Percentiles rank a stretch among this genome's conserved stretches.
phyloP scores from a whole-genome alignment of 2,329 filamentous ascomycete genomes.

The Ceratocystis smalleyi region DNA sequence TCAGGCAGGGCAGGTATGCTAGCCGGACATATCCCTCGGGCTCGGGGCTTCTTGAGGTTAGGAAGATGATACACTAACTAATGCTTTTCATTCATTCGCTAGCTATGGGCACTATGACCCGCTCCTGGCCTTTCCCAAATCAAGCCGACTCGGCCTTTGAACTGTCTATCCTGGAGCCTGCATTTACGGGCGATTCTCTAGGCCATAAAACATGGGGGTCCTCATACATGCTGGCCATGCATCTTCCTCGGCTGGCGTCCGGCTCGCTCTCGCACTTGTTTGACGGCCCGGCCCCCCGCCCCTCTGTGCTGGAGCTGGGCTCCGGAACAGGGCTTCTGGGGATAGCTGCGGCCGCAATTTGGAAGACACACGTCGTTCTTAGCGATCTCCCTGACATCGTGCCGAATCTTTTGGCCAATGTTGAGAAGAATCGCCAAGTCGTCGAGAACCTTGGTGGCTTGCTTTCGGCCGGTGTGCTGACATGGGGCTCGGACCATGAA shows the following conservation, averaged over 20 bases:
- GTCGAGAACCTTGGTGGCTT: conserved; percentile 40
- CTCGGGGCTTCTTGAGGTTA: no score
- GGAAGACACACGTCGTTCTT: conserved; percentile 50
- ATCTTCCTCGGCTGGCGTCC: conserved; percentile 39
- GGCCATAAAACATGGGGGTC: conserved; percentile 95
- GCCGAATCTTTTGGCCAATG: conserved; percentile 63
- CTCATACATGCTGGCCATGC: conserved; percentile 67
- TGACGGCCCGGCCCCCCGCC: conserved; percentile 23
- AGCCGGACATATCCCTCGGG: no score
- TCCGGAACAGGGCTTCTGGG: conserved; percentile 86
- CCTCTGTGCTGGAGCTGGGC: conserved; percentile 58
- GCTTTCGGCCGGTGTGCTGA: conserved; percentile 50
- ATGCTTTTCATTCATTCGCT: conserved; percentile 15
- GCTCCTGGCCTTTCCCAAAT: conserved; percentile 35
- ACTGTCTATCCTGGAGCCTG: conserved; percentile 67
- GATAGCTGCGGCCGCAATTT: conserved; percentile 62
- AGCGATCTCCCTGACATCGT: conserved; percentile 79
- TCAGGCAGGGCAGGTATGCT: conserved; percentile 55
- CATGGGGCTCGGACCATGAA: conserved; percentile 48
- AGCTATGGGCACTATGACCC: conserved; percentile 42
- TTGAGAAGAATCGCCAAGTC: conserved; percentile 43
- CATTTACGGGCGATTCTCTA: conserved; percentile 63
- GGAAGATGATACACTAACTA: background rate
- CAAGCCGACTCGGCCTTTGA: conserved; percentile 31
- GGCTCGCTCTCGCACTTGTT: conserved; percentile 34